phyloP scores from a whole-genome alignment of 805 yeast species.

The Cyberlindnera euphorbiiphila region DNA sequence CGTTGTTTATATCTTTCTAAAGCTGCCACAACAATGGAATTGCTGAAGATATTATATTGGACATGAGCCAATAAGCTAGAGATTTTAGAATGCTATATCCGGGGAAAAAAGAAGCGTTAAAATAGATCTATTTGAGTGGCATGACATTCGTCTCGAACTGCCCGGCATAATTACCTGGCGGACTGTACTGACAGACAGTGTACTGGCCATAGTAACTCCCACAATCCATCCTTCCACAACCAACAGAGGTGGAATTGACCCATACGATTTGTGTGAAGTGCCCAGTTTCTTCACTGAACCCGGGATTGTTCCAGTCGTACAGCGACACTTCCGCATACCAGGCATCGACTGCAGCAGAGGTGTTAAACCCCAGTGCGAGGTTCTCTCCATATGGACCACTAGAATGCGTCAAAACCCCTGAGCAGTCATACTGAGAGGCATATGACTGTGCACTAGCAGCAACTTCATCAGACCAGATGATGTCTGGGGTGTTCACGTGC shows the following conservation, averaged over 20 bases:
- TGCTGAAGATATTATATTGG: too few species aligned
- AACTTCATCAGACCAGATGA: constrained; percentile 53
- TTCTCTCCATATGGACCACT: constrained; percentile 66
- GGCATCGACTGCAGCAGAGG: constrained; percentile 59
- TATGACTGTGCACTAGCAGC: constrained; percentile 53
- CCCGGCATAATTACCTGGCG: constrained; percentile 62
- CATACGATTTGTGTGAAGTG: constrained; percentile 83
- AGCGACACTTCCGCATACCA: constrained; percentile 67
- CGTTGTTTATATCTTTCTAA: too few species aligned
- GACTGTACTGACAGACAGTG: constrained; percentile 64
- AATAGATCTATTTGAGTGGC: constrained; percentile 8
- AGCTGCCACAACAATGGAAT: too few species aligned
- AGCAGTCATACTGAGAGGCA: constrained; percentile 54
- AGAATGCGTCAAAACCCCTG: constrained; percentile 58
- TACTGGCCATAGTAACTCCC: constrained; percentile 46
- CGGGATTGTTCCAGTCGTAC: constrained; percentile 50
- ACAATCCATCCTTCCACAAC: constrained; percentile 69
- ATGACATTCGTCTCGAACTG: constrained; percentile 35
- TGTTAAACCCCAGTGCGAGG: constrained; percentile 67
- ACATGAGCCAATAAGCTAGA: too few species aligned
- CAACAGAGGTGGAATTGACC: constrained; percentile 56
- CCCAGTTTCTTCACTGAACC: constrained; percentile 49
- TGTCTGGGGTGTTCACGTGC: constrained; percentile 43
- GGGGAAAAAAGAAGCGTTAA: too few species aligned
- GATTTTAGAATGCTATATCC: too few species aligned